These are phyloP conservation scores for Henckelia pumila DNA, from an alignment of 257 asterid genomes.

Conservation along the genomic window DNA sequence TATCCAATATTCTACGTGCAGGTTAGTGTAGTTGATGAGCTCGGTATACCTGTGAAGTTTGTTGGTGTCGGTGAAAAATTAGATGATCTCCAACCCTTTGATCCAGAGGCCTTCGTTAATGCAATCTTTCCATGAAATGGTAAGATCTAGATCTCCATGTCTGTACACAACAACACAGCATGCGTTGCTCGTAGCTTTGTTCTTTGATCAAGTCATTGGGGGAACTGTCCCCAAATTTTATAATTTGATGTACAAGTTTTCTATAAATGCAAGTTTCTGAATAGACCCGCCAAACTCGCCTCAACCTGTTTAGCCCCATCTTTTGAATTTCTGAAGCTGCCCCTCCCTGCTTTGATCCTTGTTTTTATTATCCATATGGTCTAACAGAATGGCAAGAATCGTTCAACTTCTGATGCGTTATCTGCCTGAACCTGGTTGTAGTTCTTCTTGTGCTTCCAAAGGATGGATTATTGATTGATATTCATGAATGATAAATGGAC, in stretches of 20 bases:
- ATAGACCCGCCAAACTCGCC: no score
- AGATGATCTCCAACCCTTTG: slow-evolving; percentile 90
- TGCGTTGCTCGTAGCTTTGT: background rate
- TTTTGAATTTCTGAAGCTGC: background rate
- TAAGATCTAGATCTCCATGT: background rate
- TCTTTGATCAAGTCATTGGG: background rate
- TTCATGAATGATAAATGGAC: background rate
- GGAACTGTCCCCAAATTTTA: no score
- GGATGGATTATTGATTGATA: background rate
- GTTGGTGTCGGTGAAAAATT: slow-evolving; percentile 90
- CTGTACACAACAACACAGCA: background rate
- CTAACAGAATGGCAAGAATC: background rate
- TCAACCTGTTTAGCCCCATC: no score
- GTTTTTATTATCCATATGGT: background rate
- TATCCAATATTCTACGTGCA: slow-evolving; percentile 9
- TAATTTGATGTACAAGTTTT: no score
- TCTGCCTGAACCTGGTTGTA: background rate
- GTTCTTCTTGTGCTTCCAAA: background rate
- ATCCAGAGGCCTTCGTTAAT: slow-evolving; percentile 83
- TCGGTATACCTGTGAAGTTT: slow-evolving; percentile 91
- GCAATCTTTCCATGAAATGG: slow-evolving; percentile 75
- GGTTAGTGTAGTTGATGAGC: slow-evolving; percentile 99
- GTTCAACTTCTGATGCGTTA: background rate
- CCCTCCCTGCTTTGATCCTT: background rate
- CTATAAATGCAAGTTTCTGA: no score